phyloP scores from a whole-genome alignment of 1,284 basidiomycete genomes.

The Ustilago xerochloae region DNA sequence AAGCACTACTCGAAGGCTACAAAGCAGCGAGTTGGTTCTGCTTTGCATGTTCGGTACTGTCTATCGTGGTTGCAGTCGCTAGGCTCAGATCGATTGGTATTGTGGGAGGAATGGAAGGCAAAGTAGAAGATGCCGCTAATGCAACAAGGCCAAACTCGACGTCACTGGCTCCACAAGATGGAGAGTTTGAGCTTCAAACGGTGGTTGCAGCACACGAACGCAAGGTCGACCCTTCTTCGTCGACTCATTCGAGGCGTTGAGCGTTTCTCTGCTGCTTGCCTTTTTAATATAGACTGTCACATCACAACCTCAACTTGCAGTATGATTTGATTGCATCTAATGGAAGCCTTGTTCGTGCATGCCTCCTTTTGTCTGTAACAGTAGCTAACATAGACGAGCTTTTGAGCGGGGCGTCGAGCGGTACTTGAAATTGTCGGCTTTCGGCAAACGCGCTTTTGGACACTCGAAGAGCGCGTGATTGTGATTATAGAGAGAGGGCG shows the following conservation, averaged over 20 bases:
- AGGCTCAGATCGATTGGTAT: slow-evolving; percentile 50
- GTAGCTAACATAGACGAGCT: too few species aligned
- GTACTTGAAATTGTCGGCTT: neutral
- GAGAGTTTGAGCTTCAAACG: slow-evolving; percentile 15
- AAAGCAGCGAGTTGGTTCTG: slow-evolving; percentile 58
- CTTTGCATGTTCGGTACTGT: slow-evolving; percentile 39
- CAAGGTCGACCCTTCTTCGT: slow-evolving; percentile 7
- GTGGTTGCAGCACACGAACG: slow-evolving; percentile 11
- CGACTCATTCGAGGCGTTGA: slow-evolving; percentile 19
- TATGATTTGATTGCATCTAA: too few species aligned
- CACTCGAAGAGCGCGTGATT: neutral
- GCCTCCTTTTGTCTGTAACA: too few species aligned
- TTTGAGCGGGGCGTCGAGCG: neutral
- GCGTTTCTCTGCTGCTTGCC: too few species aligned
- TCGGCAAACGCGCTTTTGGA: neutral
- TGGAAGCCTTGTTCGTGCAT: too few species aligned
- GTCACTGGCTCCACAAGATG: neutral
- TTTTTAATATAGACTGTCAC: too few species aligned
- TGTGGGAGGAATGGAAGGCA: slow-evolving; percentile 48
- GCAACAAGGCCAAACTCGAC: slow-evolving; percentile 3
- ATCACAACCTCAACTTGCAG: too few species aligned
- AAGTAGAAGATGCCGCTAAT: slow-evolving; percentile 29
- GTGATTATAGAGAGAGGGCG: neutral
- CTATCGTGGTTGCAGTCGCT: slow-evolving; percentile 41
- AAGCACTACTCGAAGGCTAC: slow-evolving; percentile 49